Percentiles rank a stretch among this genome's conserved stretches.
Evolutionary conservation across 768 basidiomycete genomes (phyloP).

Genomic region (Epithele typhae): DNA sequence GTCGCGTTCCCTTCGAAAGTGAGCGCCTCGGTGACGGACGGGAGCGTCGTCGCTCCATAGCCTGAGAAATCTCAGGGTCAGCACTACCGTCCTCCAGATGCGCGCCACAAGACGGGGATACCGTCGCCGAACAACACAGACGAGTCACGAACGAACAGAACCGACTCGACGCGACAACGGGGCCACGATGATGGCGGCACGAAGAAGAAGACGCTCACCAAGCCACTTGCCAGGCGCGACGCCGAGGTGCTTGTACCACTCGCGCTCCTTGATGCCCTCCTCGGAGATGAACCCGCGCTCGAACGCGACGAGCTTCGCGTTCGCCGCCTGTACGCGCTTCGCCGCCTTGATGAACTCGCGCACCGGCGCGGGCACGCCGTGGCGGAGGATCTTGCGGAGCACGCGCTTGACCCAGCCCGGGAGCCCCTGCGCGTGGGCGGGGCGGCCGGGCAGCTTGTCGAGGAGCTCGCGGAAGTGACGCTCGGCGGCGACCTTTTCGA

Average conservation of each 20-base stretch:
- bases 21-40: constrained; percentile 75
- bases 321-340: constrained; percentile 53
- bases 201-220: constrained; percentile 38
- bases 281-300: constrained; percentile 80
- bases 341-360: constrained; percentile 50
- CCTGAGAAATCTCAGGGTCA: constrained; percentile 35
- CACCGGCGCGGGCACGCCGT: neutral
- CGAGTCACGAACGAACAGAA: too few relatives aligned
- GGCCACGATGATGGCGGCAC: neutral
- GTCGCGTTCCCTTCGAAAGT: constrained; percentile 60
- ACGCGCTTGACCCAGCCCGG: constrained; percentile 6
- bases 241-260: constrained; percentile 84
- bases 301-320: constrained; percentile 64
- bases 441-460: constrained; percentile 22
- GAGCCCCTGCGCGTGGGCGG: neutral
- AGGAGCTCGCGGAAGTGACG: constrained; percentile 45
- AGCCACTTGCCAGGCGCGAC: constrained; percentile 87
- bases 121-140: neutral
- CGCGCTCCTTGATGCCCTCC: constrained; percentile 71
- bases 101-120: neutral
- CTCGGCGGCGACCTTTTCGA: constrained; percentile 55
- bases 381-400: constrained; percentile 1
- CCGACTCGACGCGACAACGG: neutral
- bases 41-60: constrained; percentile 83
- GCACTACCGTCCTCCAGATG: neutral